Percentiles rank a stretch among this genome's conserved stretches.
Evolutionary conservation across 2,329 filamentous ascomycete genomes (phyloP).

Genomic region (Trichoderma aggressivum): DNA sequence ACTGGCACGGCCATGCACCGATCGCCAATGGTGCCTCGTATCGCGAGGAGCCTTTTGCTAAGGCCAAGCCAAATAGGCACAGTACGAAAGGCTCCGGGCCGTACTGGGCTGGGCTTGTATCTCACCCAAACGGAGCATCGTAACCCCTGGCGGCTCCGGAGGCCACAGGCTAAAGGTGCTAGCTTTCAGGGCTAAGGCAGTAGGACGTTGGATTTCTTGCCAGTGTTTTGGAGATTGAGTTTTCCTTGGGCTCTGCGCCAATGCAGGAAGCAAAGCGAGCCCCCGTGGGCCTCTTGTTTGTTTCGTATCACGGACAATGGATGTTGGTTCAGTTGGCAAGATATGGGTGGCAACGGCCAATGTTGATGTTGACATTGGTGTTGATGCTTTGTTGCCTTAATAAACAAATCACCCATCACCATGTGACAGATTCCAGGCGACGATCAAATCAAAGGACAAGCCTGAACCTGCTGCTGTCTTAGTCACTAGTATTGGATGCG

Average conservation of each 20-base stretch:
- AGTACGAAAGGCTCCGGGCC: background rate
- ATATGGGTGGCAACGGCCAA: background rate
- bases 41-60: slow-evolving; percentile 2
- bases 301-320: background rate
- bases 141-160: slow-evolving; percentile 10
- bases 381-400: background rate
- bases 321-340: background rate
- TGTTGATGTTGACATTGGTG: background rate
- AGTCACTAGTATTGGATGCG: background rate
- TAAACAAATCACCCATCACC: background rate
- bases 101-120: slow-evolving; percentile 5
- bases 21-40: slow-evolving; percentile 16
- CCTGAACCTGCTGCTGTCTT: slow-evolving; percentile 6
- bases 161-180: slow-evolving; percentile 2
- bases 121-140: background rate
- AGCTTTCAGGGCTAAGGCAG: background rate
- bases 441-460: background rate
- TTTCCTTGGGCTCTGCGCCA: background rate
- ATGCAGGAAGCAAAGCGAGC: background rate
- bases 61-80: background rate
- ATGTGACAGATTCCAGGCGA: slow-evolving; percentile 13
- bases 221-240: background rate
- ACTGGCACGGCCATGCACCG: slow-evolving; percentile 4
- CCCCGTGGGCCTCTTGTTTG: background rate
- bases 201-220: background rate